These are phyloP conservation scores for Hansenula anomala DNA, from an alignment of 1,139 yeast genomes.

Conservation along the genomic window DNA sequence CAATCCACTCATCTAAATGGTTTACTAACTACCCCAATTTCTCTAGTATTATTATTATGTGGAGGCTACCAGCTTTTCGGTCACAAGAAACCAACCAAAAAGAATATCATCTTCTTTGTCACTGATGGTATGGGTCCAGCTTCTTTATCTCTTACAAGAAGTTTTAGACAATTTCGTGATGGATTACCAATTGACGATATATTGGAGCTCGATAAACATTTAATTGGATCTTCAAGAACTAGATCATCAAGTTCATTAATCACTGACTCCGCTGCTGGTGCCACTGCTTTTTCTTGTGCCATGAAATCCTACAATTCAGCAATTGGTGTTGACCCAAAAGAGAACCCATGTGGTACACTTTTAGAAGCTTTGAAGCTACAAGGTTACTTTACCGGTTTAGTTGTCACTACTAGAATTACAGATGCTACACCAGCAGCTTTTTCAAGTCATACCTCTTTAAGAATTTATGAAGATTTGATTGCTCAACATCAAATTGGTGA, in stretches of 20 bases:
- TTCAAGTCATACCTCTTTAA: conserved; percentile 65
- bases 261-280: conserved; percentile 94
- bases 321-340: conserved; percentile 62
- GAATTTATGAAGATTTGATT: conserved; percentile 76
- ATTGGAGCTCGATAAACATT: conserved; percentile 56
- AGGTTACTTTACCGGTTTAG: conserved; percentile 79
- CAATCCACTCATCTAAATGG: not conserved
- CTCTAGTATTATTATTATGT: not conserved
- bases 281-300: conserved; percentile 84
- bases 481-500: conserved; percentile 83
- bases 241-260: conserved; percentile 65
- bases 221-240: conserved; percentile 77
- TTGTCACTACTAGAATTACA: conserved; percentile 78
- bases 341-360: conserved; percentile 72
- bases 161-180: conserved; percentile 57
- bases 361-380: conserved; percentile 76
- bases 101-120: conserved; percentile 77
- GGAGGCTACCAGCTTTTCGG: not conserved
- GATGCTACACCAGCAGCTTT: conserved; percentile 93
- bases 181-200: conserved; percentile 45
- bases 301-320: conserved; percentile 81
- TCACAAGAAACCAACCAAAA: conserved; percentile 24
- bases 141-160: conserved; percentile 68
- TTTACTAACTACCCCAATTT: not conserved
- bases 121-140: conserved; percentile 95